Evolutionary conservation across 2,329 filamentous ascomycete genomes (phyloP).

Genomic region (Monilinia aucupariae): DNA sequence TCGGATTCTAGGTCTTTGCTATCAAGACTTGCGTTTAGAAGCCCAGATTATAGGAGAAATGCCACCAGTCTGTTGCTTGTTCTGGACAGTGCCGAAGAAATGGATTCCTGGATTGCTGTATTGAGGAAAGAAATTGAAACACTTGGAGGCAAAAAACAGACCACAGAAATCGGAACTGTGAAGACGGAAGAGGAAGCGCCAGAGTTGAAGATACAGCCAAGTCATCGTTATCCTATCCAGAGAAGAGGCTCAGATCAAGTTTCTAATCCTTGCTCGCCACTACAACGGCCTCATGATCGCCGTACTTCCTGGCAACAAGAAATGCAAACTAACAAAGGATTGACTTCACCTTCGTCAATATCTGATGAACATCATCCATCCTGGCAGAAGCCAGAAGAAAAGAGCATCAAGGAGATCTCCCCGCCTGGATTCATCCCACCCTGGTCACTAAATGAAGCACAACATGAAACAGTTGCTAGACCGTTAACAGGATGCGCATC

Average conservation of each 20-base stretch:
- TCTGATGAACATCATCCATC: background rate
- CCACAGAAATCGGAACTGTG: slow-evolving; percentile 54
- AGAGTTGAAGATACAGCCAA: slow-evolving; percentile 29
- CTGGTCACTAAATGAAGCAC: slow-evolving; percentile 12
- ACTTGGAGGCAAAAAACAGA: slow-evolving; percentile 59
- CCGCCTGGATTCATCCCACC: background rate
- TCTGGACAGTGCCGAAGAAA: slow-evolving; percentile 65
- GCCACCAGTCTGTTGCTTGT: slow-evolving; percentile 65
- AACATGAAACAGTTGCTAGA: slow-evolving; percentile 15
- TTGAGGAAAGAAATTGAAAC: slow-evolving; percentile 66
- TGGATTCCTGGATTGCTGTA: slow-evolving; percentile 68
- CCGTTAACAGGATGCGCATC: slow-evolving; percentile 47
- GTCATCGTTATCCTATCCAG: slow-evolving; percentile 29
- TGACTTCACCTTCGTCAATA: slow-evolving; percentile 10
- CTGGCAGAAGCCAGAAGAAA: slow-evolving; percentile 10
- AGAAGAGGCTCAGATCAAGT: slow-evolving; percentile 25
- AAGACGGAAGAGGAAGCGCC: slow-evolving; percentile 39
- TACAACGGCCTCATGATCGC: slow-evolving; percentile 18
- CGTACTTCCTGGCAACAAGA: slow-evolving; percentile 19
- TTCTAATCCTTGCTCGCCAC: slow-evolving; percentile 25
- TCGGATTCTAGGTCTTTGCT: slow-evolving; percentile 56
- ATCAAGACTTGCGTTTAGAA: slow-evolving; percentile 57
- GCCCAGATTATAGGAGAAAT: slow-evolving; percentile 47
- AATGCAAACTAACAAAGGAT: background rate
- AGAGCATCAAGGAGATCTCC: slow-evolving; percentile 8